These are phyloP conservation scores for Parafenestella ontariensis DNA, from an alignment of 2,329 filamentous ascomycete genomes.

Conservation along the genomic window DNA sequence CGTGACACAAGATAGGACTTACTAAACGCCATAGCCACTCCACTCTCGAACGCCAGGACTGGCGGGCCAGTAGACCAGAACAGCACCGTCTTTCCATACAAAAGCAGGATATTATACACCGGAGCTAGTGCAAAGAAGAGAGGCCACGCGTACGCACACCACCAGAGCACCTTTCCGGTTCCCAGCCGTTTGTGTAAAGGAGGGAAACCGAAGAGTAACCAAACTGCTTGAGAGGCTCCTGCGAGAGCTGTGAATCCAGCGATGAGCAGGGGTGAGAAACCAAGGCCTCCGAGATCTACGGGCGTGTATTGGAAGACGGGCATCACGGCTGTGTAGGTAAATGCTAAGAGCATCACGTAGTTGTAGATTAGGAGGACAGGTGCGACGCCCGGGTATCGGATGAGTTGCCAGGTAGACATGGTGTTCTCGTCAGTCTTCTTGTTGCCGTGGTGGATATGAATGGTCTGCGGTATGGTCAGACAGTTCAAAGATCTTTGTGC, in stretches of 20 bases:
- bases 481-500: background rate
- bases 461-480: constrained; percentile 32
- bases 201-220: constrained; percentile 76
- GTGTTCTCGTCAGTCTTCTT: constrained; percentile 30
- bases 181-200: constrained; percentile 69
- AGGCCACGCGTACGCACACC: constrained; percentile 67
- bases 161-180: constrained; percentile 69
- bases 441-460: constrained; percentile 34
- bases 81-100: constrained; percentile 49
- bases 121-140: constrained; percentile 66
- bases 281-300: constrained; percentile 68
- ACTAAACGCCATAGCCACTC: constrained; percentile 73
- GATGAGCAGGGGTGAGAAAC: constrained; percentile 68
- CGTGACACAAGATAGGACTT: constrained; percentile 29
- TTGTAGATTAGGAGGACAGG: constrained; percentile 70
- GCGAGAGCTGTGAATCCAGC: constrained; percentile 69
- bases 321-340: constrained; percentile 73
- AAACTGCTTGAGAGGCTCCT: constrained; percentile 72
- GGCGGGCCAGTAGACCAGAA: constrained; percentile 66
- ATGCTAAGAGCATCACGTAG: constrained; percentile 72
- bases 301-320: constrained; percentile 74
- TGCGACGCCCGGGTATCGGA: constrained; percentile 70
- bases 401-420: constrained; percentile 61
- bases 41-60: constrained; percentile 63
- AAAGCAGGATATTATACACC: constrained; percentile 64